A percentile compares a stretch with the other conserved stretches of the same genome.
Evolutionary conservation across 805 yeast species (phyloP).

Genomic region (Candida ascalaphidarum): DNA sequence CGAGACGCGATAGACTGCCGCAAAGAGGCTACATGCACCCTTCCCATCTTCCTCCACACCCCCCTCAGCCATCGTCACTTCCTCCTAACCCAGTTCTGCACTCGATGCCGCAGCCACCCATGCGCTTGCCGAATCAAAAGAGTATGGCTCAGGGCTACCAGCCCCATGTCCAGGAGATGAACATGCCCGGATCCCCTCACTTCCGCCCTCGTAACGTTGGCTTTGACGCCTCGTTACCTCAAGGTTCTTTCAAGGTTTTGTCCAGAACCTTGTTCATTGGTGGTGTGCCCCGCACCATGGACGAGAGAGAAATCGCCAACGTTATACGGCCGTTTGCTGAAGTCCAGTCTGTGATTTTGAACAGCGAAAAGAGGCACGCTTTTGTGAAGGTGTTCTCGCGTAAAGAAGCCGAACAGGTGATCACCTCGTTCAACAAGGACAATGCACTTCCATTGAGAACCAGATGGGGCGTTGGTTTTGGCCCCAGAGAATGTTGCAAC

Average conservation of each 20-base stretch:
- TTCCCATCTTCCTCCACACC: conserved; percentile 7
- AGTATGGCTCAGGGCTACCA: too few species aligned
- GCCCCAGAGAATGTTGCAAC: conserved; percentile 97
- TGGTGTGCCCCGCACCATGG: conserved; percentile 82
- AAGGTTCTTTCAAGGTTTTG: conserved; percentile 71
- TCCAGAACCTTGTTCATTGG: conserved; percentile 92
- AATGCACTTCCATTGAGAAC: conserved; percentile 65
- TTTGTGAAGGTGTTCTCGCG: conserved; percentile 92
- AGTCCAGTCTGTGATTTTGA: conserved; percentile 83
- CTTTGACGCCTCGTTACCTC: conserved; percentile 63
- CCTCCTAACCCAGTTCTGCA: too few species aligned
- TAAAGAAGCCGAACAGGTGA: conserved; percentile 80
- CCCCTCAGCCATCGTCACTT: too few species aligned
- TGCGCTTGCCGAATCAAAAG: too few species aligned
- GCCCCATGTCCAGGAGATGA: conserved; percentile 35
- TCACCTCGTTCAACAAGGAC: conserved; percentile 62
- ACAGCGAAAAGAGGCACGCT: conserved; percentile 88
- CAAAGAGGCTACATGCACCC: conserved; percentile 8
- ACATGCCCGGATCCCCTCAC: conserved; percentile 65
- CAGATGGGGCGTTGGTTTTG: conserved; percentile 98
- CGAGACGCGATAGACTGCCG: conserved; percentile 22
- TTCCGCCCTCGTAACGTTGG: conserved; percentile 68
- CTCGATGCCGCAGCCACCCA: too few species aligned
- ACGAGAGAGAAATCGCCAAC: conserved; percentile 59
- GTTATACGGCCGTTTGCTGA: conserved; percentile 80